Conservation (phyloP, 2,329 filamentous ascomycete species). For the Penicillium concentricum region DNA sequence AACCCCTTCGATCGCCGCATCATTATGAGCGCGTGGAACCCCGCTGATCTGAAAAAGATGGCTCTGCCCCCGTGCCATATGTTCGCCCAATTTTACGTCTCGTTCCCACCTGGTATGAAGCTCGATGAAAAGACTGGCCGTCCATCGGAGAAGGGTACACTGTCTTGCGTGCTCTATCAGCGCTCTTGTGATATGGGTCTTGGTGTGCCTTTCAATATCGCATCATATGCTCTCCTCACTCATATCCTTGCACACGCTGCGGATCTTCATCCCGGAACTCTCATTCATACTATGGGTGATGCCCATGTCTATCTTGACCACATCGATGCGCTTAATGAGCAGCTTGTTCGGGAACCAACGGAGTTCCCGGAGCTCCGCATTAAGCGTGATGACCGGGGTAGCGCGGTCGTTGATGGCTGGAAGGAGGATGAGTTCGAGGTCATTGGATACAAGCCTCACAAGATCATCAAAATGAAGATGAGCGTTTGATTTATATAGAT, state of each 20-base stretch:
- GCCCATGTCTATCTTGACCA: constrained; percentile 97
- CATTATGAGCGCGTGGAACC: constrained; percentile 93
- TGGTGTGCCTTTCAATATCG: constrained; percentile 97
- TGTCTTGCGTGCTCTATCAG: constrained; percentile 91
- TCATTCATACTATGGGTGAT: constrained; percentile 96
- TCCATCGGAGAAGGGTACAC: constrained; percentile 58
- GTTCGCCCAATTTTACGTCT: constrained; percentile 96
- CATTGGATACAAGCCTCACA: constrained; percentile 85
- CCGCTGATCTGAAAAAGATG: constrained; percentile 80
- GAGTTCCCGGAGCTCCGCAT: constrained; percentile 80
- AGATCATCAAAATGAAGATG: constrained; percentile 97
- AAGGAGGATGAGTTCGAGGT: constrained; percentile 83
- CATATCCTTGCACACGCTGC: constrained; percentile 92
- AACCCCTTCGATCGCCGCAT: constrained; percentile 88
- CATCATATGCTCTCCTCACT: constrained; percentile 86
- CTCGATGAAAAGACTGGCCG: constrained; percentile 29
- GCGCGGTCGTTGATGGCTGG: constrained; percentile 93
- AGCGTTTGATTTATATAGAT: constrained; percentile 60
- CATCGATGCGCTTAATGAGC: constrained; percentile 77
- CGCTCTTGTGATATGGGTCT: constrained; percentile 95
- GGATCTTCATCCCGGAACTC: constrained; percentile 76
- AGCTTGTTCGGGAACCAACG: constrained; percentile 76
- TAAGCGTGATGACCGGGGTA: constrained; percentile 63
- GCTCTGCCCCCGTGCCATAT: constrained; percentile 93
- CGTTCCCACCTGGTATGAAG: constrained; percentile 54